phyloP scores from a whole-genome alignment of 805 yeast species.

The Saccharomycopsis sp. region DNA sequence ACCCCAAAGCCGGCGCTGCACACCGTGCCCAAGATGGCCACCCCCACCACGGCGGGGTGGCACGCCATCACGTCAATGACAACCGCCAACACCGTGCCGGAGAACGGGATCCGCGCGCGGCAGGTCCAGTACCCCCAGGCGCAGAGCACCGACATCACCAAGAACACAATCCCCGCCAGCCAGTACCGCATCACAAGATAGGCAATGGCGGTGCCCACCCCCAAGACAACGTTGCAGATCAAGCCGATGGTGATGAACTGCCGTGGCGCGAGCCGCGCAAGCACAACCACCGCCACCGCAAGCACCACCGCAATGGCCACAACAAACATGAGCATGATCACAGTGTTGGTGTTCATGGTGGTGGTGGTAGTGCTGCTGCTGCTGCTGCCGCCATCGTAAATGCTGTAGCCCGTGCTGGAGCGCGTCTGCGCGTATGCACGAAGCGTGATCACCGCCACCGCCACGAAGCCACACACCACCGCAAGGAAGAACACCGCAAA shows the following conservation, averaged over 20 bases:
- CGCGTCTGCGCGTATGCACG: slow-evolving; percentile 51
- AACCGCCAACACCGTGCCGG: slow-evolving; percentile 58
- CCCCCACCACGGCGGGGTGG: slow-evolving; percentile 60
- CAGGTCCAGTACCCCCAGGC: slow-evolving; percentile 69
- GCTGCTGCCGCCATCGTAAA: slow-evolving; percentile 34
- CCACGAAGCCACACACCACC: slow-evolving; percentile 56
- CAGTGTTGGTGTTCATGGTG: slow-evolving; percentile 66
- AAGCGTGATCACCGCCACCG: slow-evolving; percentile 59
- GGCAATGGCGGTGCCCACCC: slow-evolving; percentile 69
- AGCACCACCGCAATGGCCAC: slow-evolving; percentile 14
- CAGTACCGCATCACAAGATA: slow-evolving; percentile 60
- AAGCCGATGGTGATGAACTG: slow-evolving; percentile 63
- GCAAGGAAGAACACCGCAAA: slow-evolving; percentile 47
- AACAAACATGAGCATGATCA: slow-evolving; percentile 34
- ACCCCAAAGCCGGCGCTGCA: slow-evolving; percentile 55
- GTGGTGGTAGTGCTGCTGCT: slow-evolving; percentile 38
- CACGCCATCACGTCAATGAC: slow-evolving; percentile 70
- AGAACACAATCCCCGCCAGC: slow-evolving; percentile 71
- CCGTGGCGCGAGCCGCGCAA: slow-evolving; percentile 41
- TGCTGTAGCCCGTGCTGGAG: slow-evolving; percentile 51
- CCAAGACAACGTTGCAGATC: slow-evolving; percentile 54
- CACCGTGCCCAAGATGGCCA: slow-evolving; percentile 51
- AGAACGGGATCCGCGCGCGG: slow-evolving; percentile 62
- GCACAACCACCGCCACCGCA: slow-evolving; percentile 2
- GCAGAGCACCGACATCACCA: slow-evolving; percentile 53